Percentiles rank a stretch among this genome's conserved stretches.
Conservation (phyloP, 495 filamentous ascomycete genomes). For the Hyaloscypha variabilis region DNA sequence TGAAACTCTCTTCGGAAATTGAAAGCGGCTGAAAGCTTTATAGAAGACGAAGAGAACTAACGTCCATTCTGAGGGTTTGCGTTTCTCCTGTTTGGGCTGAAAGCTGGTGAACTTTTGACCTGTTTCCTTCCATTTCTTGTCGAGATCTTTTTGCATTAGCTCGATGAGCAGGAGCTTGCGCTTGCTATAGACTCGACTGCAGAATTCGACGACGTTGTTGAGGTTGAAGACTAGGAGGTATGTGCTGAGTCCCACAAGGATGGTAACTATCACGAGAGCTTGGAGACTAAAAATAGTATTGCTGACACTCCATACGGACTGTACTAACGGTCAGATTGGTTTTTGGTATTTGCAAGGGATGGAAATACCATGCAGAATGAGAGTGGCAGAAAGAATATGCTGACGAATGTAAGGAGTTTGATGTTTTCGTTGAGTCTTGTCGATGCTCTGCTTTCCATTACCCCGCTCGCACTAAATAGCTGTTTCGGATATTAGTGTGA, state of each 20-base stretch:
- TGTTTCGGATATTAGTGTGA: background rate
- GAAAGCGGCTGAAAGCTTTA: background rate
- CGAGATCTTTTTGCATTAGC: conserved; percentile 12
- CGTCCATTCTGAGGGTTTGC: conserved; percentile 16
- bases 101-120: conserved; percentile 6
- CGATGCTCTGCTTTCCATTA: conserved; percentile 34
- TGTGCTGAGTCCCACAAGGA: conserved; percentile 12
- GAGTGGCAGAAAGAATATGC: conserved; percentile 41
- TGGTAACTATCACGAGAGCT: conserved; percentile 10
- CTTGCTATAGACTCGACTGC: background rate
- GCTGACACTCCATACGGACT: conserved; percentile 20
- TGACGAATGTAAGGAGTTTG: conserved; percentile 41
- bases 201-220: conserved; percentile 9
- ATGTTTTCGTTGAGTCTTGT: conserved; percentile 39
- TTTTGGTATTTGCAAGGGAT: background rate
- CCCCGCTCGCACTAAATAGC: conserved; percentile 13
- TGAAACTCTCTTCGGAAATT: background rate
- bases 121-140: conserved; percentile 1
- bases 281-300: conserved; percentile 5
- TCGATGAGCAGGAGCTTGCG: conserved; percentile 3
- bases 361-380: conserved; percentile 33
- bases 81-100: conserved; percentile 12
- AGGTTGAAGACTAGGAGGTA: conserved; percentile 23
- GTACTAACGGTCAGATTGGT: background rate
- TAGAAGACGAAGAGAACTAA: conserved; percentile 12